Evolutionary conservation across 1,284 basidiomycete genomes (phyloP).

Genomic region (Ustilago shanxiensis): DNA sequence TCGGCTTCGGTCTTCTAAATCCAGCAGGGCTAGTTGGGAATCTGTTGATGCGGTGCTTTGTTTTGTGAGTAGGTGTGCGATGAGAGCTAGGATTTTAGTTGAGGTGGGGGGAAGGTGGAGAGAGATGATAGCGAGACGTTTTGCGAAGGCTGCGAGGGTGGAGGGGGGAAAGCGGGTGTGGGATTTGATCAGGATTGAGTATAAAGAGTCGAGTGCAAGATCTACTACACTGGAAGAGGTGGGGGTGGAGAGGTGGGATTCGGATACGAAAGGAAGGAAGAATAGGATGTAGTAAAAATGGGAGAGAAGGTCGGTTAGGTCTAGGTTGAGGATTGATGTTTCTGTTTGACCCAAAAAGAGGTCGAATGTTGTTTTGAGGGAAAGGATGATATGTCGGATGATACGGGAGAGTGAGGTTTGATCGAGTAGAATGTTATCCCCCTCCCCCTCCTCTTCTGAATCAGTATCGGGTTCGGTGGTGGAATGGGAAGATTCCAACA

Average conservation of each 20-base stretch:
- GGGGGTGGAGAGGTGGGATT: conserved; percentile 70
- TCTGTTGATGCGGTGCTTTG: conserved; percentile 15
- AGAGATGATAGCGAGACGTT: conserved; percentile 76
- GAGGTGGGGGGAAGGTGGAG: conserved; percentile 19
- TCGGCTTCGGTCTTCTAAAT: conserved; percentile 29
- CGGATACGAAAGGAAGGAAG: conserved; percentile 72
- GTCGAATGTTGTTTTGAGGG: conserved; percentile 95
- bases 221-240: conserved; percentile 12
- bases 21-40: conserved; percentile 33
- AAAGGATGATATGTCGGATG: conserved; percentile 80
- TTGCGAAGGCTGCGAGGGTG: conserved; percentile 79
- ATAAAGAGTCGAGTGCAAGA: conserved; percentile 41
- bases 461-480: background rate
- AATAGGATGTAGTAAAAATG: conserved; percentile 77
- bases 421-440: conserved; percentile 32
- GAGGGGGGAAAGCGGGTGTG: conserved; percentile 80
- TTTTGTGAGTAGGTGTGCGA: conserved; percentile 29
- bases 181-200: conserved; percentile 82
- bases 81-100: conserved; percentile 12
- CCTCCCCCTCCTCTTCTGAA: conserved; percentile 13
- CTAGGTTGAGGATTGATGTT: conserved; percentile 84
- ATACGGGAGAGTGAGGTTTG: conserved; percentile 45
- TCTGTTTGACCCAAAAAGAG: conserved; percentile 97
- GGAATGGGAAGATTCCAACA: conserved; percentile 20
- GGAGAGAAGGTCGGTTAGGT: conserved; percentile 88